Conservation (phyloP, 23 red algal species). For the Porphyridium purpureum region DNA sequence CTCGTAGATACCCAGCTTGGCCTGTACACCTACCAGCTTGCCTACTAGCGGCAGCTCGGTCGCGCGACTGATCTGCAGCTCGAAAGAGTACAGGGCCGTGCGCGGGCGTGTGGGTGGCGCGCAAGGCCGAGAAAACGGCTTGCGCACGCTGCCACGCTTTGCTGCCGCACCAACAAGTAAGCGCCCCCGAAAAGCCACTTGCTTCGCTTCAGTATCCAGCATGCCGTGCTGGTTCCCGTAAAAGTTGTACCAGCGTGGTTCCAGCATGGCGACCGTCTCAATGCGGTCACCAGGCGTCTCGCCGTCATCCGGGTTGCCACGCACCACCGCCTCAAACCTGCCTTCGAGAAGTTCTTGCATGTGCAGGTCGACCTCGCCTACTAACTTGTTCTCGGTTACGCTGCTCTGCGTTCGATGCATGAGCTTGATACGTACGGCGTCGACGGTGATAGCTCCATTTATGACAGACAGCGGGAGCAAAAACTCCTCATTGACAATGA, state of each 20-base stretch:
- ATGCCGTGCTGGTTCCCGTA: conserved; percentile 45
- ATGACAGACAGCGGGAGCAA: conserved; percentile 47
- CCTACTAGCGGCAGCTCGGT: conserved; percentile 59
- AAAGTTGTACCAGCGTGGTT: conserved; percentile 83
- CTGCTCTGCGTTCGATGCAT: conserved; percentile 23
- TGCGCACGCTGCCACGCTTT: conserved; percentile 31
- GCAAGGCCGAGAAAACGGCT: conserved; percentile 34
- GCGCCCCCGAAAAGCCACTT: conserved; percentile 52
- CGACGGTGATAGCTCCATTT: conserved; percentile 36
- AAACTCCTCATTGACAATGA: conserved; percentile 65
- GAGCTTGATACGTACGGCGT: conserved; percentile 47
- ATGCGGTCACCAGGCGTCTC: conserved; percentile 55
- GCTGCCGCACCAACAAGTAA: conserved; percentile 51
- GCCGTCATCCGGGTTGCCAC: conserved; percentile 47
- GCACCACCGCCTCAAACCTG: conserved; percentile 35
- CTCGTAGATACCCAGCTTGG: conserved; percentile 32
- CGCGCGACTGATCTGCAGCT: conserved; percentile 35
- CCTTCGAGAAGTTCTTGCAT: conserved; percentile 50
- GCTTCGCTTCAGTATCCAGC: conserved; percentile 57
- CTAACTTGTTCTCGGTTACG: conserved; percentile 29
- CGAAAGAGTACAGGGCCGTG: conserved; percentile 46
- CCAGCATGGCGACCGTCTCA: conserved; percentile 30
- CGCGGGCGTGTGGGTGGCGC: conserved; percentile 39
- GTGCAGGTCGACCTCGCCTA: conserved; percentile 38
- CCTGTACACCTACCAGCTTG: conserved; percentile 27